phyloP scores from a whole-genome alignment of 805 yeast species.

The Vanderwaltozyma polyspora region DNA sequence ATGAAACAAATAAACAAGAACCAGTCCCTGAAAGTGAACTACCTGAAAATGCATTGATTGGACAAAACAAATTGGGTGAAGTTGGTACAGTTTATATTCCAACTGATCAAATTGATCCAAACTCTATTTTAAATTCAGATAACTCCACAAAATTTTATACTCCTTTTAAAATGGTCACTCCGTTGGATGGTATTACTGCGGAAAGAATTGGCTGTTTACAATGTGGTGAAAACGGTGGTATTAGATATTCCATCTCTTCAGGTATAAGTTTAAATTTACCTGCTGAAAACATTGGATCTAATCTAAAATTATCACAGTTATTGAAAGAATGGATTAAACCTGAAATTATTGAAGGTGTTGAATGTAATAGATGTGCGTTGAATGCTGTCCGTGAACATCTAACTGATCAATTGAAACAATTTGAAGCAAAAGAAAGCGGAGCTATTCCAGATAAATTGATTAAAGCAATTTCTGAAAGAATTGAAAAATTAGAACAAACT shows the following conservation, averaged over 20 bases:
- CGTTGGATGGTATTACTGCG: constrained; percentile 82
- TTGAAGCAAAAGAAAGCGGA: constrained; percentile 12
- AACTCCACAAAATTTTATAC: constrained; percentile 37
- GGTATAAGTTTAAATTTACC: constrained; percentile 68
- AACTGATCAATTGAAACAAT: constrained; percentile 26
- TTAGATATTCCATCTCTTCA: constrained; percentile 66
- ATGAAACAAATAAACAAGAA: constrained; percentile 9
- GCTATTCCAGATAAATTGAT: constrained; percentile 23
- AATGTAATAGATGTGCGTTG: constrained; percentile 87
- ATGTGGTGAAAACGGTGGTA: constrained; percentile 93
- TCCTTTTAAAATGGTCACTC: constrained; percentile 54
- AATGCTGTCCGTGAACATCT: constrained; percentile 45
- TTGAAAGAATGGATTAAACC: constrained; percentile 60
- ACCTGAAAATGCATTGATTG: constrained; percentile 28
- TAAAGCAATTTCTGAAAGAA: constrained; percentile 32
- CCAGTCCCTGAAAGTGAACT: constrained; percentile 22
- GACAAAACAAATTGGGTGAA: constrained; percentile 40
- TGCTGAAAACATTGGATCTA: constrained; percentile 31
- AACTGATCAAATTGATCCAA: constrained; percentile 68
- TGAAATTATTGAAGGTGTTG: constrained; percentile 86
- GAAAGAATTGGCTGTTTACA: constrained; percentile 82
- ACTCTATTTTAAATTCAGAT: constrained; percentile 27
- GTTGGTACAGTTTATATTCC: constrained; percentile 61
- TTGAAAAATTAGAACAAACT: constrained; percentile 40
- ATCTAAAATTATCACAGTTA: constrained; percentile 40